Base-by-base conservation (phyloP, 352 stramenopile species). In the Globisporangium solare region DNA sequence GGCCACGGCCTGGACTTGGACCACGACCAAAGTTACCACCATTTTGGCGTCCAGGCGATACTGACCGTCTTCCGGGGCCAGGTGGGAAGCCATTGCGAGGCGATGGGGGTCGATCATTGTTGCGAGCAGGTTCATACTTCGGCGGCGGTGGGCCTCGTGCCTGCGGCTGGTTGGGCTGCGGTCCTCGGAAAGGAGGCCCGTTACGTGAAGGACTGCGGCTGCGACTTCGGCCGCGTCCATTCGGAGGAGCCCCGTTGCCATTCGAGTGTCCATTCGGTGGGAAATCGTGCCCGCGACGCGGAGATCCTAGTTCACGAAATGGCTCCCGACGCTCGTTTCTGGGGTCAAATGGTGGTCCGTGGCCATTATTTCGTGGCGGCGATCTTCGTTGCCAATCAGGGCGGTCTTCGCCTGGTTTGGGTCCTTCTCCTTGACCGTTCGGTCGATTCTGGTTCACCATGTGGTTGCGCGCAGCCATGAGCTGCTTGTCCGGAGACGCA, bases 131-230 rank as follows among this genome's bases (percentile, higher is more conserved):
- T 15, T 63, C 51, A 40, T 49, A 63, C 40, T 56, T 60, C 8
- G 50, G 50, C 2, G 39, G 52, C 20, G 24, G 59, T 6, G 59
- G 59, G 12, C 18, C 49, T 3, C 53, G 57, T 1, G 50, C 51
- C 49, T 60, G 48, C n/a, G 27, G 43, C 5, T 43, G 43, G 31
- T 37, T 21, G 14, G 40, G 21, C 51, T 54, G 53, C 5, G 43
- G 27, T 35, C 51, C 35, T 37, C 51, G 37, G 31, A 58, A 56
- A n/a, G 52, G 37, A 22, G 61, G 60, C 24, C 60, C 66, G 17
- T 68, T 71, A n/a, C 65, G 62, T 17, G 60, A 52, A 15, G 63
- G 66, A 50, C 71, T 83, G 68, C 67, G 63, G 45, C 69, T 75
- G 31, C 69, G 69, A 58, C 67, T 68, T 18, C 65, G 67, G 53